Evolutionary conservation across 805 yeast species (phyloP).

Genomic region (Huiozyma naganishii): DNA sequence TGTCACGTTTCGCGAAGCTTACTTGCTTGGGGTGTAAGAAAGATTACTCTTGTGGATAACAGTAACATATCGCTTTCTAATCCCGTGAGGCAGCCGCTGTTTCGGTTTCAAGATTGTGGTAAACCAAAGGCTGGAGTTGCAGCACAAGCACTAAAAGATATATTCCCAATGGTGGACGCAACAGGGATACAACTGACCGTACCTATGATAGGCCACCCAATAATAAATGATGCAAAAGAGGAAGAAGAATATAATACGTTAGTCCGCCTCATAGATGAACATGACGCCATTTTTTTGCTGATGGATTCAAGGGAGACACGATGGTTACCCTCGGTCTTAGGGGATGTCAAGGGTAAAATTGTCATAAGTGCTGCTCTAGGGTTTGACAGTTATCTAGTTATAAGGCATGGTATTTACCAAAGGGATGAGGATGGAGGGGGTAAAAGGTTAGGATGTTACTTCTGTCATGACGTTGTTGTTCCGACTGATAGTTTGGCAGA

Average conservation of each 20-base stretch:
- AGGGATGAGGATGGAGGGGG: constrained; percentile 11
- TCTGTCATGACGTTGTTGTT: constrained; percentile 91
- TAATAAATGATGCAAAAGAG: constrained; percentile 45
- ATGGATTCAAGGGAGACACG: constrained; percentile 95
- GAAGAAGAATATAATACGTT: constrained; percentile 42
- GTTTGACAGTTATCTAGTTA: constrained; percentile 83
- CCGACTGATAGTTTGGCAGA: constrained; percentile 84
- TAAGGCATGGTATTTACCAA: constrained; percentile 72
- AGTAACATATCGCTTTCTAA: constrained; percentile 85
- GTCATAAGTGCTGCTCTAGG: constrained; percentile 93
- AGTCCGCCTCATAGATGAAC: constrained; percentile 42
- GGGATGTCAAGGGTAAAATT: constrained; percentile 51
- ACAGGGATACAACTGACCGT: constrained; percentile 59
- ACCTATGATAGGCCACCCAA: constrained; percentile 94
- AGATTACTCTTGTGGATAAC: constrained; percentile 80
- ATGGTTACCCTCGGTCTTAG: constrained; percentile 92
- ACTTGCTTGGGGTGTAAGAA: constrained; percentile 89
- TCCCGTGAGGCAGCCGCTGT: constrained; percentile 91
- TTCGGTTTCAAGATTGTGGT: constrained; percentile 77
- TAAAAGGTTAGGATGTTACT: constrained; percentile 78
- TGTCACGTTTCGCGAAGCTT: constrained; percentile 79
- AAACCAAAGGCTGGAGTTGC: constrained; percentile 69
- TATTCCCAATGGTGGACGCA: constrained; percentile 70
- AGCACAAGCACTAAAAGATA: constrained; percentile 54
- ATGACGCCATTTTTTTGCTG: constrained; percentile 69